Base-by-base conservation (phyloP, 2,329 filamentous ascomycete species). In the Xylariaceae sp. region DNA sequence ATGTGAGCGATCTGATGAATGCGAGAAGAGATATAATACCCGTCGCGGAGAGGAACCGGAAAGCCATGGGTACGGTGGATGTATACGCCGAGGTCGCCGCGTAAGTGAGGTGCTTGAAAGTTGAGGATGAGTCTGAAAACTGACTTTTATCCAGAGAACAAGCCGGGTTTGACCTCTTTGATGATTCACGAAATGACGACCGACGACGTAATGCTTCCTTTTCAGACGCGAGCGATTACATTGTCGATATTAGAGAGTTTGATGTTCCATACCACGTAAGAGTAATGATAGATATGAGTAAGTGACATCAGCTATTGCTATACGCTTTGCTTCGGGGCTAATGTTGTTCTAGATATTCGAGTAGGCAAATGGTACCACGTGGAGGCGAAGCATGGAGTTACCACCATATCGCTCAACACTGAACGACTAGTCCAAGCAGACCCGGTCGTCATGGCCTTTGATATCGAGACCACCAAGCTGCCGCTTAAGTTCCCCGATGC, bases 201-300 rank as follows among this genome's bases (percentile, higher is more conserved):
- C 83, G 80, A 85, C 85, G 86, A 80, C 78, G 80, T 75, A 91
- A 86, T 76, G 81, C 80, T 71, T 78, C 79, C 62, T 86, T 90
- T 75, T 79, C 86, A 64, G 91, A 97, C 72, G 91, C 92, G 56
- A 96, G 91, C 79, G 92, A 97, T 79, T 96, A 87, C 72, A 91
- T 99, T 80, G 83, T 96, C 75, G 95, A 99, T 80, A 95, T 99
- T 71, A 86, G 94, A 79, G 94, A 99, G 77, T 99, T 95, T 73
- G 94, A 99, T 74, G 95, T 99, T 67, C 95, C 94, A 62, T 99
- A 99, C 77, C 94, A 99, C 78, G 94, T 99, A 69, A 85, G 94
- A 81, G 92, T 99, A 75, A 89, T 95, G 73, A 99, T 99, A 75
- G 94, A 99, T 74, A 83, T 90, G 79, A 81, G 88, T 90, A 69